These are phyloP conservation scores for Chimonanthus praecox DNA, from an alignment of 164 flowering plant species.

Conservation along the genomic window DNA sequence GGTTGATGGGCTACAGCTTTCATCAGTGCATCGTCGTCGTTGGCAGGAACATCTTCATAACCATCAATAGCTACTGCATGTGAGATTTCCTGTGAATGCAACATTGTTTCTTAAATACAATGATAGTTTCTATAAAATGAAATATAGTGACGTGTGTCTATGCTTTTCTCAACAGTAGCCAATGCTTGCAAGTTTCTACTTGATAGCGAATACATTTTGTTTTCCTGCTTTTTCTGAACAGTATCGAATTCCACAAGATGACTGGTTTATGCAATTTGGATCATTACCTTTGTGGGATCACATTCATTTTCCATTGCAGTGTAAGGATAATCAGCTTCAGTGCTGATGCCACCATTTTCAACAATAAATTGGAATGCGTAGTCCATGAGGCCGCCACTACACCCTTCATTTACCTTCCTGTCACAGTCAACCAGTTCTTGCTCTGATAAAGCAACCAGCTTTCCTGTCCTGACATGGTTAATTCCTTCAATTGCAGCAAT, in stretches of 20 bases:
- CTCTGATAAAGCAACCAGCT: conserved; percentile 31
- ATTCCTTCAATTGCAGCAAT: conserved; percentile 36
- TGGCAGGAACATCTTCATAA: conserved; percentile 25
- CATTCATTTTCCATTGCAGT: conserved; percentile 23
- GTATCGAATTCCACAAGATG: neutral
- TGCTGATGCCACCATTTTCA: conserved; percentile 30
- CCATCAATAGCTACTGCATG: conserved; percentile 23
- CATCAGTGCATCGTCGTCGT: conserved; percentile 20
- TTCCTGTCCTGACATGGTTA: conserved; percentile 27
- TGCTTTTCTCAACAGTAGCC: neutral
- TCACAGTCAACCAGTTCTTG: conserved; percentile 40
- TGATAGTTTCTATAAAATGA: too few species aligned
- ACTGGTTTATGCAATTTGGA: neutral
- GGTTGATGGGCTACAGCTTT: conserved; percentile 29
- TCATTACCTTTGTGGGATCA: conserved; percentile 16
- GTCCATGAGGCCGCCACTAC: conserved; percentile 33
- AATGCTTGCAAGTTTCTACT: too few species aligned
- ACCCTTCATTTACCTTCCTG: conserved; percentile 20
- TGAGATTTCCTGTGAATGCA: conserved; percentile 21
- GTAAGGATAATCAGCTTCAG: conserved; percentile 29
- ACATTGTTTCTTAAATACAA: neutral
- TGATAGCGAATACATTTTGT: too few species aligned
- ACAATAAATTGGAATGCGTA: conserved; percentile 27
- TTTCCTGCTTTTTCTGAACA: neutral
- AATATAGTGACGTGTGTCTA: too few species aligned